Percentiles rank a stretch among this genome's conserved stretches.
Evolutionary conservation across 1,284 basidiomycete species (phyloP).

Genomic region (Entoloma clypeatum): DNA sequence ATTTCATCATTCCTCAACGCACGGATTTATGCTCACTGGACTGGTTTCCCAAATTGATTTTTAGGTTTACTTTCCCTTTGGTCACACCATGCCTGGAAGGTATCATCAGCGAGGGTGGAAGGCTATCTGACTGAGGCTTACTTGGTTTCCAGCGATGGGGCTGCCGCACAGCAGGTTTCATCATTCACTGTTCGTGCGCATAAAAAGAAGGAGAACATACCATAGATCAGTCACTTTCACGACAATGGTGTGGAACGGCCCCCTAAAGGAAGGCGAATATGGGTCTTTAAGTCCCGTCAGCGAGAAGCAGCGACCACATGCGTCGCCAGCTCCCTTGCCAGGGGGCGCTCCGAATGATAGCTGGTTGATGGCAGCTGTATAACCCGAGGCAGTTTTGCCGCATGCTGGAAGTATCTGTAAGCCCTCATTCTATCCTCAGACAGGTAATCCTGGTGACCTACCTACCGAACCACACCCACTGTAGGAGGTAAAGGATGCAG

Average conservation of each 20-base stretch:
- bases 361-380: constrained; percentile 54
- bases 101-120: not conserved
- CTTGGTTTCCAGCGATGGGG: constrained; percentile 43
- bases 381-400: constrained; percentile 46
- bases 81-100: constrained; percentile 46
- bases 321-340: constrained; percentile 52
- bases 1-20: not conserved
- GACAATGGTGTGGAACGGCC: constrained; percentile 51
- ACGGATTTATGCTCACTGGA: constrained; percentile 40
- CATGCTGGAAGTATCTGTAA: constrained; percentile 39
- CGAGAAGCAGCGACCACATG: constrained; percentile 56
- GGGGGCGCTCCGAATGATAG: constrained; percentile 50
- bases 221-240: constrained; percentile 56
- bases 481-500: constrained; percentile 55
- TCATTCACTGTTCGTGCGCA: not conserved
- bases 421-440: not conserved
- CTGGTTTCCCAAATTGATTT: constrained; percentile 42
- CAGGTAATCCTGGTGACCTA: constrained; percentile 20
- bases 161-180: constrained; percentile 19
- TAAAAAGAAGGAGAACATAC: constrained; percentile 19
- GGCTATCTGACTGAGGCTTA: constrained; percentile 15
- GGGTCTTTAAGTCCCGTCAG: constrained; percentile 50
- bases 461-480: constrained; percentile 46
- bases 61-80: constrained; percentile 40
- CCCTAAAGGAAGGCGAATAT: constrained; percentile 46